Percentiles rank a stretch among this genome's conserved stretches.
These are phyloP conservation scores for Starmera pachycereana DNA, from an alignment of 805 yeast genomes.

Conservation along the genomic window DNA sequence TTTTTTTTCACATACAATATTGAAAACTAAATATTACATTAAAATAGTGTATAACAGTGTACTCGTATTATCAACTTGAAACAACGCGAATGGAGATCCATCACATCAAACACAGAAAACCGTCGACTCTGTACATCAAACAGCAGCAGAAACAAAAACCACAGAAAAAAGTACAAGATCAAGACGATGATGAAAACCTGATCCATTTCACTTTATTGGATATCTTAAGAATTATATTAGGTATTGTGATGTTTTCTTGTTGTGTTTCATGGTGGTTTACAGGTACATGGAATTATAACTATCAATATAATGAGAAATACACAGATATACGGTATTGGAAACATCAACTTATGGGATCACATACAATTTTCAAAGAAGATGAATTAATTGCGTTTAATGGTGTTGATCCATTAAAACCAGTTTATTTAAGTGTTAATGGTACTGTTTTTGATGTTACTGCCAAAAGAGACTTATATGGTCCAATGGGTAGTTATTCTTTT, in stretches of 20 bases:
- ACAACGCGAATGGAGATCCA: too few relatives aligned
- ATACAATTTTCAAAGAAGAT: conserved; percentile 22
- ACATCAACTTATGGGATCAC: conserved; percentile 6
- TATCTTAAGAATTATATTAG: conserved; percentile 13
- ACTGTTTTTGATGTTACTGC: conserved; percentile 43
- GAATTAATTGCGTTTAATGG: conserved; percentile 37
- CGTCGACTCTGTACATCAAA: too few relatives aligned
- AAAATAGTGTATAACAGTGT: too few relatives aligned
- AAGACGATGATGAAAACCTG: too few relatives aligned
- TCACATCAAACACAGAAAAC: too few relatives aligned
- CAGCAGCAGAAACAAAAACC: too few relatives aligned
- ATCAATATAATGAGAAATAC: conserved; percentile 41
- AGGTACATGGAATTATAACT: conserved; percentile 18
- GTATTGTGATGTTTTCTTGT: conserved; percentile 8
- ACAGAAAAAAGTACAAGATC: too few relatives aligned
- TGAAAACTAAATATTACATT: too few relatives aligned
- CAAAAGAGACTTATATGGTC: conserved; percentile 34
- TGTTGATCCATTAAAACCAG: conserved; percentile 28
- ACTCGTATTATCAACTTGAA: too few relatives aligned
- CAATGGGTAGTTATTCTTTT: conserved; percentile 33
- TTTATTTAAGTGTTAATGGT: conserved; percentile 42
- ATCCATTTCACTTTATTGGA: conserved; percentile 6
- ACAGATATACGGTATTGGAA: conserved; percentile 25
- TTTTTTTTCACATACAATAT: too few relatives aligned
- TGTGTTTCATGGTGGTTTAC: conserved; percentile 10